Conservation (phyloP, 345 rosid genomes). For the Bruguiera gymnorhiza region DNA sequence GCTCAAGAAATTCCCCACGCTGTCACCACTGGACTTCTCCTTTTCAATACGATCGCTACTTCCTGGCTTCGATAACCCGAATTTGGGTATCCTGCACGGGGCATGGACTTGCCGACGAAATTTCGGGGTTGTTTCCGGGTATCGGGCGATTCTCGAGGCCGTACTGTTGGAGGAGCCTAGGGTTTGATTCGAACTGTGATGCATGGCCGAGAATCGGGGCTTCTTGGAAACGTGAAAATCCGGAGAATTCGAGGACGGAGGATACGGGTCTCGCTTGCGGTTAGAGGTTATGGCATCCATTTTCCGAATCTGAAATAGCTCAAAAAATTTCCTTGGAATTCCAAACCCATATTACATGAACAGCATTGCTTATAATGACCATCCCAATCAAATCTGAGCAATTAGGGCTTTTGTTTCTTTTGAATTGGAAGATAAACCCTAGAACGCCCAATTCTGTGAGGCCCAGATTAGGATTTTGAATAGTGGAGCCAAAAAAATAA, state of each 20-base stretch:
- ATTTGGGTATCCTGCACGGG: constrained; percentile 62
- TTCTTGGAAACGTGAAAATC: constrained; percentile 51
- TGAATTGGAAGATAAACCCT: constrained; percentile 8
- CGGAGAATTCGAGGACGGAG: constrained; percentile 22
- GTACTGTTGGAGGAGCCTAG: constrained; percentile 39
- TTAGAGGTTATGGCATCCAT: constrained; percentile 72
- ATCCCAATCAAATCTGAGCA: neutral
- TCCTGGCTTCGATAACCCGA: constrained; percentile 32
- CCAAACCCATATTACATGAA: constrained; percentile 24
- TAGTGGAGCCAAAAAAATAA: no score
- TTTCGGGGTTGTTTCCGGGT: constrained; percentile 56
- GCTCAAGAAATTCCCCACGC: constrained; percentile 39
- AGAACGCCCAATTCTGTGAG: neutral
- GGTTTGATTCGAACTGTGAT: constrained; percentile 20
- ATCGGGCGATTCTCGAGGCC: constrained; percentile 54
- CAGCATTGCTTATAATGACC: neutral
- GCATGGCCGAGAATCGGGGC: constrained; percentile 46
- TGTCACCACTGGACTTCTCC: constrained; percentile 5
- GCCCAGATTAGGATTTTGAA: no score
- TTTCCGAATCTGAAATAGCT: constrained; percentile 7
- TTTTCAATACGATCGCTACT: constrained; percentile 20
- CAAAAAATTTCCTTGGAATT: constrained; percentile 32
- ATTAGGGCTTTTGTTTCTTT: neutral
- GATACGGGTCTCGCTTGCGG: constrained; percentile 45
- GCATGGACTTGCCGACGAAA: constrained; percentile 68